Percentiles rank a stretch among this genome's conserved stretches.
Conservation (phyloP, 305 asterid genomes). For the Euphrasia arctica region DNA sequence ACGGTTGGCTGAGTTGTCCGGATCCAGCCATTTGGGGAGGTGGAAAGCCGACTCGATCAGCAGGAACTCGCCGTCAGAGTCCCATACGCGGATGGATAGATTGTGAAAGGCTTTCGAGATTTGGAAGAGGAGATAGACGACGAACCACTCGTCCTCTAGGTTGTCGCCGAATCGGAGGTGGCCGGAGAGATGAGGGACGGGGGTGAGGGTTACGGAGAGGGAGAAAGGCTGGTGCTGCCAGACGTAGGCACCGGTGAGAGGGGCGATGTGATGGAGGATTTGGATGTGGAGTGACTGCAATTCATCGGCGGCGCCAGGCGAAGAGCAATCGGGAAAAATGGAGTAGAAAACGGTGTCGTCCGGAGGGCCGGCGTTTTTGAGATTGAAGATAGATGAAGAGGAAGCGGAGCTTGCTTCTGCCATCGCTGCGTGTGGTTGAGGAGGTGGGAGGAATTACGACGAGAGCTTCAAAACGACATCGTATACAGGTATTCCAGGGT, state of each 20-base stretch:
- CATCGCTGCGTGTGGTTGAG: conserved; percentile 30
- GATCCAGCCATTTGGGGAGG: conserved; percentile 86
- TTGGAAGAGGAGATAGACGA: conserved; percentile 66
- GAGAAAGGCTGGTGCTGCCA: conserved; percentile 89
- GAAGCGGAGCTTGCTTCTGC: conserved; percentile 38
- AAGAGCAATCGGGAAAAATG: conserved; percentile 59
- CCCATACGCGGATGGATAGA: conserved; percentile 69
- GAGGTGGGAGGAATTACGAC: not conserved
- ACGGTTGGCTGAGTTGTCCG: conserved; percentile 70
- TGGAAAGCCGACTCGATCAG: conserved; percentile 82
- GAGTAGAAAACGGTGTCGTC: conserved; percentile 84
- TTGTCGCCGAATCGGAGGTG: conserved; percentile 84
- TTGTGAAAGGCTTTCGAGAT: conserved; percentile 50
- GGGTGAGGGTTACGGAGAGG: conserved; percentile 38
- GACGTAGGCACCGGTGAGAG: conserved; percentile 48
- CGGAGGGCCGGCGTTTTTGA: conserved; percentile 42
- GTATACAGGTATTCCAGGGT: not conserved
- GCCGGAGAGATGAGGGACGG: conserved; percentile 76
- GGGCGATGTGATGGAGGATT: conserved; percentile 53
- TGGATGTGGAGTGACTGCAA: conserved; percentile 71
- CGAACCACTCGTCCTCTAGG: conserved; percentile 94
- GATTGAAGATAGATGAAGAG: conserved; percentile 53
- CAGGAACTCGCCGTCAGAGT: conserved; percentile 82
- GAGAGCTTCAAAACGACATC: conserved; percentile 11
- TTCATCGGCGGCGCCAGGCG: conserved; percentile 28